A percentile compares a stretch with the other conserved stretches of the same genome.
phyloP scores from a whole-genome alignment of 2,329 filamentous ascomycete species.

The Talaromyces albobiverticillius region DNA sequence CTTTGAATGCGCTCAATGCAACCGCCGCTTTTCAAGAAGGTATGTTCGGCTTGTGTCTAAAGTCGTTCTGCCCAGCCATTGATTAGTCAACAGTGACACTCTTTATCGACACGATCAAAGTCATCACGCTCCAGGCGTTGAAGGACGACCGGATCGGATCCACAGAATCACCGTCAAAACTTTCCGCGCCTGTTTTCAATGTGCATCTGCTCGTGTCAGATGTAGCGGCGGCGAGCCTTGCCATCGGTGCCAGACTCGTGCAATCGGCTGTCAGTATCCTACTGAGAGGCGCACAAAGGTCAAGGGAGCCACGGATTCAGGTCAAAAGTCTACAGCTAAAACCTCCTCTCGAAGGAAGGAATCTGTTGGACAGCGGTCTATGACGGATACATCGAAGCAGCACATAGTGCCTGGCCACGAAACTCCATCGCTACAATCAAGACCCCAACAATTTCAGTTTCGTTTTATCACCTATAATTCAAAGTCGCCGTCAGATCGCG shows the following conservation, averaged over 20 bases:
- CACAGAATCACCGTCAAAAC: conserved; percentile 43
- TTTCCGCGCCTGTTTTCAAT: conserved; percentile 40
- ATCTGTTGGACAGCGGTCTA: neutral
- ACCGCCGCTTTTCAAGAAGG: conserved; percentile 43
- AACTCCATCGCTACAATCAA: conserved; percentile 14
- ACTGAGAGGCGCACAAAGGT: conserved; percentile 37
- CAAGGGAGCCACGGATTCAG: conserved; percentile 21
- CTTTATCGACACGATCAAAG: conserved; percentile 40
- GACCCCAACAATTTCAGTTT: conserved; percentile 23
- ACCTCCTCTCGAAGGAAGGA: neutral
- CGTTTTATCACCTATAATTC: conserved; percentile 17
- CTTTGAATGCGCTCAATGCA: conserved; percentile 38
- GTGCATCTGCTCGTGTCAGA: conserved; percentile 38
- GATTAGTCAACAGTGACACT: conserved; percentile 29
- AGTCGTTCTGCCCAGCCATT: neutral
- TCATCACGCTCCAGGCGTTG: conserved; percentile 34
- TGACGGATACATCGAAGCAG: neutral
- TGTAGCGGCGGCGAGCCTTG: conserved; percentile 39
- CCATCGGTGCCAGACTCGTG: conserved; percentile 34
- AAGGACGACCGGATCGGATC: conserved; percentile 28
- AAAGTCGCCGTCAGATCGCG: neutral
- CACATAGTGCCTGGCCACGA: neutral
- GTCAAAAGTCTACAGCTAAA: neutral
- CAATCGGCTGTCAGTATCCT: conserved; percentile 38
- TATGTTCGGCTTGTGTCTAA: conserved; percentile 19